Evolutionary conservation across 2,329 filamentous ascomycete species (phyloP).

Genomic region (Metarhizium anisopliae): DNA sequence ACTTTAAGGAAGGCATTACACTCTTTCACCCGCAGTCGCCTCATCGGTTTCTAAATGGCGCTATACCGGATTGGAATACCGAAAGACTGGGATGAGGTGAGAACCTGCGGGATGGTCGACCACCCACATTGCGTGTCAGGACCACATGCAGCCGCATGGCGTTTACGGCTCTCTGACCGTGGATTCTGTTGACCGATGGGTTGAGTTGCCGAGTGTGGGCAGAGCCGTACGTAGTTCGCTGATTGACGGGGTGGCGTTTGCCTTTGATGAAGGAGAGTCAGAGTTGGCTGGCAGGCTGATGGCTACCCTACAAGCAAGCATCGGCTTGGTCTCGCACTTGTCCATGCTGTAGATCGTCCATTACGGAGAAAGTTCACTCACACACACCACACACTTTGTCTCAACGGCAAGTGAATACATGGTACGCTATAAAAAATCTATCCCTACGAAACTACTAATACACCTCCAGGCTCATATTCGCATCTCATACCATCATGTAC

Average conservation of each 20-base stretch:
- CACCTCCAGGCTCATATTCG: background rate
- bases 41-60: background rate
- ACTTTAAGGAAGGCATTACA: background rate
- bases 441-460: background rate
- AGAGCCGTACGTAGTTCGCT: background rate
- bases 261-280: background rate
- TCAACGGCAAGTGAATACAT: too few species aligned
- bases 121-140: background rate
- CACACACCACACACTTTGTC: too few species aligned
- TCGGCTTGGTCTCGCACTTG: too few species aligned
- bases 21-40: background rate
- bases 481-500: background rate
- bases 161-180: background rate
- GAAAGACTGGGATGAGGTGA: slow-evolving; percentile 1
- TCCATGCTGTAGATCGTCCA: too few species aligned
- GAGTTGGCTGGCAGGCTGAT: too few species aligned
- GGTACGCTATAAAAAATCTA: background rate
- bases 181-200: too few species aligned
- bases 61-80: slow-evolving; percentile 8
- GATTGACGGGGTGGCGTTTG: background rate
- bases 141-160: slow-evolving; percentile 1
- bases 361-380: too few species aligned
- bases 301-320: too few species aligned
- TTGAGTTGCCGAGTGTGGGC: background rate
- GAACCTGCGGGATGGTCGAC: background rate